Base-by-base conservation (phyloP, 75 land plant genomes). In the Cupressus sempervirens region DNA sequence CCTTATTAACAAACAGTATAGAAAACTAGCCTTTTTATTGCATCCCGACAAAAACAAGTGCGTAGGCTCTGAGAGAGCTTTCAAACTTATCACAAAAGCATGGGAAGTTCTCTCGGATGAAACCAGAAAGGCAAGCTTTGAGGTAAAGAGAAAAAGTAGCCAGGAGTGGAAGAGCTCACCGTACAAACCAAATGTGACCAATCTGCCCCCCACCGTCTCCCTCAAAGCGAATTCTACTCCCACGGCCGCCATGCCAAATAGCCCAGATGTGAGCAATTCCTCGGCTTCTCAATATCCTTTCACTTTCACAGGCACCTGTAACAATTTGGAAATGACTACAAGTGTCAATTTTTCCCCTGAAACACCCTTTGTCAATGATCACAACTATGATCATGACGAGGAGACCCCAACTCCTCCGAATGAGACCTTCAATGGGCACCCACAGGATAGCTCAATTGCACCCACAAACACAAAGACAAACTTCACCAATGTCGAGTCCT, bases 141-240 rank as follows among this genome's bases (percentile, higher is more conserved):
- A 83, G 34, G 38, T 89, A 70, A 72, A 82, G 4, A 86, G 81
- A 6, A 12, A 50, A 40, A 50, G 2, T 1, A 50, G 2, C 0
- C 53, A 50, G 12, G 15, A 13, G 13, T 14, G 53, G 53, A 13
- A 50, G 86, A 67, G 90, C 88, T 65, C 87, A 84, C 38, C 91
- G 87, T 58, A 11, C 12, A 12, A 50, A 12, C 53, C 53, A 50
- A 50, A 50, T 50, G 53, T 50, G 14, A 50, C 14, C 15, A 50
- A 12, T 50, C 53, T 13, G 12, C 53, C 53, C 14, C 3, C 2
- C 2, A 50, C 53, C 53, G 13, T 50, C 53, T 50, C 53, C 53
- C 53, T 50, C 53, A 12, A 50, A 50, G 53, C 2, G 53, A 50
- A 50, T 50, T 50, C 14, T 13, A 50, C 13, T 50, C 15, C 53